phyloP scores from a whole-genome alignment of 768 basidiomycete species.

The Amanita molliuscula region DNA sequence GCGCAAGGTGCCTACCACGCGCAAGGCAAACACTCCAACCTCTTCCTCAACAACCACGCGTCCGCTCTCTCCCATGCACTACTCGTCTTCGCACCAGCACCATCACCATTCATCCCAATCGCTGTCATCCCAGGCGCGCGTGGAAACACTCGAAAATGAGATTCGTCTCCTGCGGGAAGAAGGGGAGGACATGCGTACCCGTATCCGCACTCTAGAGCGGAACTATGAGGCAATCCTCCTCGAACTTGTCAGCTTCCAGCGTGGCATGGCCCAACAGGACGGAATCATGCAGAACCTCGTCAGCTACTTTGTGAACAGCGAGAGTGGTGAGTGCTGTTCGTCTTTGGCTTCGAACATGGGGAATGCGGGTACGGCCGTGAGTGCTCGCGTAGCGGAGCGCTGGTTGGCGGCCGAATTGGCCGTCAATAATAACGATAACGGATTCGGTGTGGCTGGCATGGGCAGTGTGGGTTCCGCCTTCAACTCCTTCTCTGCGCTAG shows the following conservation, averaged over 20 bases:
- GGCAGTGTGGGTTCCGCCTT: neutral
- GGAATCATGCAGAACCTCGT: slow-evolving; percentile 73
- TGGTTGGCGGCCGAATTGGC: neutral
- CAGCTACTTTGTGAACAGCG: slow-evolving; percentile 68
- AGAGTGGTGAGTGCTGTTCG: slow-evolving; percentile 30
- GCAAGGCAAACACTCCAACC: slow-evolving; percentile 18
- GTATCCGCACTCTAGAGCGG: slow-evolving; percentile 47
- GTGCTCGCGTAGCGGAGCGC: slow-evolving; percentile 4
- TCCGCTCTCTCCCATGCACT: slow-evolving; percentile 14
- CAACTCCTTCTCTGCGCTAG: slow-evolving; percentile 1
- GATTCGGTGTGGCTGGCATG: slow-evolving; percentile 1
- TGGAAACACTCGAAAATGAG: slow-evolving; percentile 33
- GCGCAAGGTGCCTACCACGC: slow-evolving; percentile 46
- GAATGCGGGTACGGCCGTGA: neutral
- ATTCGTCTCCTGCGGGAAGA: slow-evolving; percentile 35
- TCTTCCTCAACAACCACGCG: slow-evolving; percentile 14
- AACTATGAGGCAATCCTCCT: slow-evolving; percentile 60
- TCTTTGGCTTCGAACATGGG: slow-evolving; percentile 3
- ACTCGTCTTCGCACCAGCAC: slow-evolving; percentile 19
- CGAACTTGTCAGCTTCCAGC: slow-evolving; percentile 50
- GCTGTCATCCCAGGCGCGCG: slow-evolving; percentile 12
- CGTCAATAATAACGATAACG: neutral
- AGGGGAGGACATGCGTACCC: slow-evolving; percentile 41
- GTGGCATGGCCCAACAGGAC: slow-evolving; percentile 75
- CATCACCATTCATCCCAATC: slow-evolving; percentile 6